A percentile compares a stretch with the other conserved stretches of the same genome.
Conservation (phyloP, 2,329 filamentous ascomycete species). For the Coniochaeta prunicola region DNA sequence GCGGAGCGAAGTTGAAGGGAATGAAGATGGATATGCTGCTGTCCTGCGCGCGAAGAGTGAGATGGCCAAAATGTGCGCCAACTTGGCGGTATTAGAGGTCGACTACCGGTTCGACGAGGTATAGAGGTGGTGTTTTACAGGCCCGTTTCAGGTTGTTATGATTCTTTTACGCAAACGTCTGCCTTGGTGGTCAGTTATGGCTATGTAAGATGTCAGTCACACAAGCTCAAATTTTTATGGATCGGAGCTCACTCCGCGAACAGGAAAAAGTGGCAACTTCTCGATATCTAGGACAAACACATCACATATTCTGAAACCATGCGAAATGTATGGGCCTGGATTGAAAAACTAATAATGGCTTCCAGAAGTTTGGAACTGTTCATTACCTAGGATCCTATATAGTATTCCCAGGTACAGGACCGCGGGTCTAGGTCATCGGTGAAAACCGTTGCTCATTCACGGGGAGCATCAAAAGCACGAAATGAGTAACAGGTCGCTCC, state of each 20-base stretch:
- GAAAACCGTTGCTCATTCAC: too few relatives aligned
- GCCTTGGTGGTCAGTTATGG: neutral
- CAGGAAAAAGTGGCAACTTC: neutral
- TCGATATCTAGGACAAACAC: too few relatives aligned
- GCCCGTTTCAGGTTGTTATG: neutral
- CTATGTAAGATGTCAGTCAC: neutral
- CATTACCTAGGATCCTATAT: too few relatives aligned
- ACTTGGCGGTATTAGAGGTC: neutral
- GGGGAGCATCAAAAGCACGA: too few relatives aligned
- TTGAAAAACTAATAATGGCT: too few relatives aligned
- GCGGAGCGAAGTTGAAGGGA: neutral
- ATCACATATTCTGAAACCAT: too few relatives aligned
- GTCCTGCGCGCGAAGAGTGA: constrained; percentile 1
- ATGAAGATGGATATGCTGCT: neutral
- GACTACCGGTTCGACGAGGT: too few relatives aligned
- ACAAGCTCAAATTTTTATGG: neutral
- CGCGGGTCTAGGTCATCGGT: too few relatives aligned
- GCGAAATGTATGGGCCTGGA: too few relatives aligned
- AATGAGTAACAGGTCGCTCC: neutral
- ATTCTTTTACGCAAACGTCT: neutral
- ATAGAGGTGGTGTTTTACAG: too few relatives aligned
- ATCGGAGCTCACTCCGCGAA: neutral
- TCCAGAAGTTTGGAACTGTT: too few relatives aligned
- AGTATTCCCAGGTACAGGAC: too few relatives aligned
- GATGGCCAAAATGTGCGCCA: neutral